Evolutionary conservation across 2,329 filamentous ascomycete genomes (phyloP).

Genomic region (Alternaria triticimaculans): DNA sequence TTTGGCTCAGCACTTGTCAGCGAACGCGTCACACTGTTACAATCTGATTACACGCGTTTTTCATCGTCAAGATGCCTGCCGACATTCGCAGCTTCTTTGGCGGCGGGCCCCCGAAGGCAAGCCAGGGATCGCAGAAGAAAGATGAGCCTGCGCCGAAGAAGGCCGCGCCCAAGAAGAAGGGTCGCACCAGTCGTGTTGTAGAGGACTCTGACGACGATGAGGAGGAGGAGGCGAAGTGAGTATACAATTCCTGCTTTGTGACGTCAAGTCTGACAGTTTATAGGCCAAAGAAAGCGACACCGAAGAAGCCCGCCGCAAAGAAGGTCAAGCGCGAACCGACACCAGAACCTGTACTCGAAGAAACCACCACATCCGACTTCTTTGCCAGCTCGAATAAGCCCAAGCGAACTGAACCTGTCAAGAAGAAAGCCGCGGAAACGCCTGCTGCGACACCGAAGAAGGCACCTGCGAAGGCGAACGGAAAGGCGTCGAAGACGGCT

Average conservation of each 20-base stretch:
- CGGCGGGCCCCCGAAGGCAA: slow-evolving; percentile 70
- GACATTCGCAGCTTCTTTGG: slow-evolving; percentile 94
- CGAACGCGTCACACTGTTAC: not conserved
- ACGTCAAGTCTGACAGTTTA: slow-evolving; percentile 28
- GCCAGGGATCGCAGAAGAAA: slow-evolving; percentile 41
- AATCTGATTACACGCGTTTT: not conserved
- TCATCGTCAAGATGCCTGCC: slow-evolving; percentile 66
- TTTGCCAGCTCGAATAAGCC: slow-evolving; percentile 66
- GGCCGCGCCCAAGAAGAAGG: slow-evolving; percentile 52
- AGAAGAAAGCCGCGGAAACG: slow-evolving; percentile 40
- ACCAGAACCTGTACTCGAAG: slow-evolving; percentile 60
- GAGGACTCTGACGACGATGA: slow-evolving; percentile 76
- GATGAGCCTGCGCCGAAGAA: slow-evolving; percentile 46
- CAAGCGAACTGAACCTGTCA: slow-evolving; percentile 55
- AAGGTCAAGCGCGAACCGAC: slow-evolving; percentile 60
- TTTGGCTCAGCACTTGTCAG: not conserved
- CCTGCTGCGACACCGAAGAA: slow-evolving; percentile 48
- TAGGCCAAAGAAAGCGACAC: slow-evolving; percentile 52
- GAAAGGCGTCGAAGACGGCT: slow-evolving; percentile 36
- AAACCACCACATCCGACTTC: slow-evolving; percentile 68
- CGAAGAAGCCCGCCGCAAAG: slow-evolving; percentile 65
- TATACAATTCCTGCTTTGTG: not conserved
- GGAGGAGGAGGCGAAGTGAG: slow-evolving; percentile 47
- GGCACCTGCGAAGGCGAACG: slow-evolving; percentile 42
- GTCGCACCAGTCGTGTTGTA: slow-evolving; percentile 54